Evolutionary conservation across 306 rosid genomes (phyloP).

Genomic region (Bauhinia variegata): DNA sequence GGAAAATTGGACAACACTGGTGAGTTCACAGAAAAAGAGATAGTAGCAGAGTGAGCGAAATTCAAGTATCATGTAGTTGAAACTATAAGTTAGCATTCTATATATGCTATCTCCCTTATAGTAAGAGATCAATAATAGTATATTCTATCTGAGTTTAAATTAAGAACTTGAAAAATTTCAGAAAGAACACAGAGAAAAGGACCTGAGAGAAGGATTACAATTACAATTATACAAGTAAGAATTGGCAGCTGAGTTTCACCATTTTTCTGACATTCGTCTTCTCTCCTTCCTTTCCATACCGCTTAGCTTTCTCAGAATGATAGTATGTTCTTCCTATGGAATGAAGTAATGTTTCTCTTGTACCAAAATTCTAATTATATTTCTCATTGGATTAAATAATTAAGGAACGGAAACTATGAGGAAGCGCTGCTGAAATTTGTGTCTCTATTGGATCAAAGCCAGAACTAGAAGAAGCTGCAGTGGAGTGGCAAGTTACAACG

Average conservation of each 20-base stretch:
- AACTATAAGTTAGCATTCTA: conserved; percentile 32
- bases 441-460: conserved; percentile 85
- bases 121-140: conserved; percentile 19
- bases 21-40: conserved; percentile 80
- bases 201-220: conserved; percentile 78
- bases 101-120: conserved; percentile 19
- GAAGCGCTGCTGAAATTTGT: conserved; percentile 89
- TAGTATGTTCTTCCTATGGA: conserved; percentile 4
- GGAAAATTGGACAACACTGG: conserved; percentile 67
- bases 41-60: conserved; percentile 92
- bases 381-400: conserved; percentile 31
- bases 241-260: not conserved
- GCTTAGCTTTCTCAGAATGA: not conserved
- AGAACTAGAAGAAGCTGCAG: conserved; percentile 69
- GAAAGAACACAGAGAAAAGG: conserved; percentile 66
- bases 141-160: too few relatives aligned
- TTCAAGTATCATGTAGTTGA: conserved; percentile 61
- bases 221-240: conserved; percentile 80
- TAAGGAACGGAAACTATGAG: conserved; percentile 82
- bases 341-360: conserved; percentile 5
- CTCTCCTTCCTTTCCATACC: conserved; percentile 9
- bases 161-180: too few relatives aligned
- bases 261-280: conserved; percentile 21
- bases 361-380: not conserved
- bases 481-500: conserved; percentile 92